Evolutionary conservation across 257 asterid species (phyloP).

Genomic region (Nicotiana attenuata): DNA sequence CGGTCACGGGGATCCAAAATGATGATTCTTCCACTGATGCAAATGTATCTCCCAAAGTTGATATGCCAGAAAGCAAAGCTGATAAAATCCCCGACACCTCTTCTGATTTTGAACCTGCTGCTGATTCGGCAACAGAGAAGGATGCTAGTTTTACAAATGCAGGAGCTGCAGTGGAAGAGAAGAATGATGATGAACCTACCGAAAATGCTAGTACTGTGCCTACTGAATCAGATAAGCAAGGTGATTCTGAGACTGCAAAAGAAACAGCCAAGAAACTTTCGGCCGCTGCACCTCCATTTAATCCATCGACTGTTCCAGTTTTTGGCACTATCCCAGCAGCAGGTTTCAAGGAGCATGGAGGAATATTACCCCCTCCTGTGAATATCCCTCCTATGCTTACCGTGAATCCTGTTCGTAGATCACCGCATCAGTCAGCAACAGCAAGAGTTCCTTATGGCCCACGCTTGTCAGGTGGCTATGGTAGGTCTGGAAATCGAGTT

Average conservation of each 20-base stretch:
- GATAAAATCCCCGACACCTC: constrained; percentile 17
- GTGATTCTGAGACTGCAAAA: constrained; percentile 47
- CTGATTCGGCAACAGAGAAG: constrained; percentile 20
- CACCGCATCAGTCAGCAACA: constrained; percentile 79
- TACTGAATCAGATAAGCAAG: constrained; percentile 42
- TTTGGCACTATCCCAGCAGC: constrained; percentile 54
- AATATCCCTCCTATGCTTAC: constrained; percentile 52
- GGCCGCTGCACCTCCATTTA: constrained; percentile 84
- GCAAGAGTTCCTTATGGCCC: constrained; percentile 79
- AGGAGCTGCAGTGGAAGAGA: constrained; percentile 21
- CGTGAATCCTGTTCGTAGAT: constrained; percentile 58
- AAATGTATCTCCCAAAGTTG: constrained; percentile 18
- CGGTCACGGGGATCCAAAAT: constrained; percentile 20
- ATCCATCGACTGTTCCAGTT: constrained; percentile 51
- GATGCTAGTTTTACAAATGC: constrained; percentile 24
- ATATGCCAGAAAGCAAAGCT: constrained; percentile 21
- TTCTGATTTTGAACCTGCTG: constrained; percentile 17
- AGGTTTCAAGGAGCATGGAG: constrained; percentile 61
- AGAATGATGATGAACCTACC: constrained; percentile 1
- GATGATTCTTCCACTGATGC: constrained; percentile 21
- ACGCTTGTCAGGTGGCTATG: constrained; percentile 66
- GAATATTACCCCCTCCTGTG: constrained; percentile 64
- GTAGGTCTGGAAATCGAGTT: constrained; percentile 55
- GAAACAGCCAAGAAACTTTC: constrained; percentile 66
- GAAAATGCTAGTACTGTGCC: constrained; percentile 24